Conservation (phyloP, 2,329 filamentous ascomycete species). For the Ampelomyces quisqualis region DNA sequence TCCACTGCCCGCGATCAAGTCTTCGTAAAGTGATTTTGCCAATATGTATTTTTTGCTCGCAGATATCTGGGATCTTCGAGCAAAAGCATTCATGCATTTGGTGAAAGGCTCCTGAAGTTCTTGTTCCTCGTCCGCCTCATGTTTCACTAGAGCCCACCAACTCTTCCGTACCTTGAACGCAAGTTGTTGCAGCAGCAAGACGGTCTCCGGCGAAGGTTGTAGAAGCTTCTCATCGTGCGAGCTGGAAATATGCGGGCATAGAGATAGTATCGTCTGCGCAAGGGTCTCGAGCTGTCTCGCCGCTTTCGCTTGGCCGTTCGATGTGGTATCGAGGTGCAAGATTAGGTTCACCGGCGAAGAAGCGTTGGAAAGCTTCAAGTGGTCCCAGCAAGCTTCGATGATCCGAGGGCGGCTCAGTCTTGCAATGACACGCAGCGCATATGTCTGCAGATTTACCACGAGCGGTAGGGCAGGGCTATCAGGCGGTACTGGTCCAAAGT, state of each 20-base stretch:
- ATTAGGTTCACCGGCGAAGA: constrained; percentile 63
- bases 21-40: constrained; percentile 31
- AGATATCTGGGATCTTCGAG: constrained; percentile 51
- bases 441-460: constrained; percentile 64
- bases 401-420: constrained; percentile 60
- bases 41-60: constrained; percentile 45
- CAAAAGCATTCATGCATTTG: constrained; percentile 63
- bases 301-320: constrained; percentile 57
- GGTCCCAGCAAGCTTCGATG: constrained; percentile 59
- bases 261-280: constrained; percentile 63
- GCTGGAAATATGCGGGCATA: constrained; percentile 67
- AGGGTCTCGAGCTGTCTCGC: constrained; percentile 67
- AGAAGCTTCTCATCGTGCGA: constrained; percentile 63
- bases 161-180: constrained; percentile 62
- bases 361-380: constrained; percentile 55
- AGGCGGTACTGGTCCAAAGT: constrained; percentile 54
- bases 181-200: constrained; percentile 64
- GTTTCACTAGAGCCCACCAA: constrained; percentile 66
- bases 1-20: constrained; percentile 16
- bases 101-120: constrained; percentile 67
- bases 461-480: constrained; percentile 51
- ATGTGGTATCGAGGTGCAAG: constrained; percentile 48
- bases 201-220: constrained; percentile 58
- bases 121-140: constrained; percentile 61
- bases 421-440: constrained; percentile 64